Evolutionary conservation across 2,329 filamentous ascomycete species (phyloP).

Genomic region (Fusarium lateritium): DNA sequence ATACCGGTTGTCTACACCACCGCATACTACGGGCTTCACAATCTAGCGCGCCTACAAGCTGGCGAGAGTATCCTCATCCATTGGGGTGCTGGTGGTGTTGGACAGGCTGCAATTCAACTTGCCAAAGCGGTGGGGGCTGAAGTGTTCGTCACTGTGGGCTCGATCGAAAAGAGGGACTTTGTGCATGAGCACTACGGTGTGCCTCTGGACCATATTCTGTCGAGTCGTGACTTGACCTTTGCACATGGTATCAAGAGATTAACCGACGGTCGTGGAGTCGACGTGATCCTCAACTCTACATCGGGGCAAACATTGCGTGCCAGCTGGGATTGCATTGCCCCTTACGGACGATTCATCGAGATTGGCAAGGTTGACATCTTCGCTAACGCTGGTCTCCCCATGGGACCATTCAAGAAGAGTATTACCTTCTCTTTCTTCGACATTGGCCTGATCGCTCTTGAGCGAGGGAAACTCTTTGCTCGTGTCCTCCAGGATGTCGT

Average conservation of each 20-base stretch:
- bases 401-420: constrained; percentile 53
- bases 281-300: constrained; percentile 53
- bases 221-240: constrained; percentile 9
- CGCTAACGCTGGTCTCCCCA: constrained; percentile 38
- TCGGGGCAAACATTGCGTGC: constrained; percentile 49
- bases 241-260: constrained; percentile 2
- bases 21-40: constrained; percentile 37
- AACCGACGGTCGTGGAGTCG: constrained; percentile 50
- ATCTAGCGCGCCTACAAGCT: constrained; percentile 28
- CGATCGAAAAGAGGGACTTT: constrained; percentile 50
- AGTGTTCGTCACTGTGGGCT: constrained; percentile 54
- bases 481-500: constrained; percentile 10
- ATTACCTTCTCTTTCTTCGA: constrained; percentile 35
- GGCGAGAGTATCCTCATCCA: constrained; percentile 53
- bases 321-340: constrained; percentile 53
- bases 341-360: constrained; percentile 54
- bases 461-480: not conserved
- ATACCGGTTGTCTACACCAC: constrained; percentile 40
- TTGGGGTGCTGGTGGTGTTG: constrained; percentile 44
- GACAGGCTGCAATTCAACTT: constrained; percentile 52
- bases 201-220: constrained; percentile 50
- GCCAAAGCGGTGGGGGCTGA: constrained; percentile 45
- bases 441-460: constrained; percentile 14
- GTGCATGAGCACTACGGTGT: constrained; percentile 50
- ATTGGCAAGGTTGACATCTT: constrained; percentile 53